Conservation (phyloP, 2,329 filamentous ascomycete genomes). For the Apiospora koreana region DNA sequence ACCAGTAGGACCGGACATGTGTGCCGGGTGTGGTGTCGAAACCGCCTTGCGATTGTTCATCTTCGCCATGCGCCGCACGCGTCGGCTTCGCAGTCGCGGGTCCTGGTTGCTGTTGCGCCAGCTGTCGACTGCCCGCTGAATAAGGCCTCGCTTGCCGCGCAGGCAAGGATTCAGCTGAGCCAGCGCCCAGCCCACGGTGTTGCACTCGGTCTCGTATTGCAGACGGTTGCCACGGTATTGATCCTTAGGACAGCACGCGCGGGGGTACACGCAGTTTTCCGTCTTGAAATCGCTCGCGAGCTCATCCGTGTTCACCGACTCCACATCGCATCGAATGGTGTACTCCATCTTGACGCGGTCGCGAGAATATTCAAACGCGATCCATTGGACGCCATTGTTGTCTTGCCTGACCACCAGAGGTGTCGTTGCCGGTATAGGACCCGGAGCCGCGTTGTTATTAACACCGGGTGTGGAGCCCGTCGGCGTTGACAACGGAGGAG, state of each 20-base stretch:
- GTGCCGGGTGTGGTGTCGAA: conserved; percentile 57
- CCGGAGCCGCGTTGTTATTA: conserved; percentile 89
- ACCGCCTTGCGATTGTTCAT: conserved; percentile 83
- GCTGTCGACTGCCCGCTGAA: conserved; percentile 95
- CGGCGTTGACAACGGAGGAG: conserved; percentile 43
- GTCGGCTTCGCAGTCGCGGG: conserved; percentile 82
- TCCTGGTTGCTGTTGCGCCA: conserved; percentile 99
- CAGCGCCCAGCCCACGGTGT: conserved; percentile 98
- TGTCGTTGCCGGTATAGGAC: conserved; percentile 94
- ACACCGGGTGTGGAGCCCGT: conserved; percentile 55
- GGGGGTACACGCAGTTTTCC: conserved; percentile 96
- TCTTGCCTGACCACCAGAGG: conserved; percentile 93
- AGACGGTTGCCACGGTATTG: conserved; percentile 94
- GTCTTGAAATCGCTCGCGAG: conserved; percentile 90
- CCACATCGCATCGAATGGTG: conserved; percentile 95
- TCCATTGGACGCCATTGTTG: conserved; percentile 97
- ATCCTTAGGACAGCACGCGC: conserved; percentile 92
- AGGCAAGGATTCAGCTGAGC: conserved; percentile 90
- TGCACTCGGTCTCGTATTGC: conserved; percentile 98
- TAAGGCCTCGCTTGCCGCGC: conserved; percentile 90
- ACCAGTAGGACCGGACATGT: conserved; percentile 69
- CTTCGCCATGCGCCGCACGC: conserved; percentile 94
- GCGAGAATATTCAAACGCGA: conserved; percentile 95
- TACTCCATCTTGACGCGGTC: conserved; percentile 99
- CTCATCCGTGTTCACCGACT: conserved; percentile 89